Percentiles rank a stretch among this genome's conserved stretches.
Conservation (phyloP, 139 green algal genomes). For the Chlorella sorokiniana region DNA sequence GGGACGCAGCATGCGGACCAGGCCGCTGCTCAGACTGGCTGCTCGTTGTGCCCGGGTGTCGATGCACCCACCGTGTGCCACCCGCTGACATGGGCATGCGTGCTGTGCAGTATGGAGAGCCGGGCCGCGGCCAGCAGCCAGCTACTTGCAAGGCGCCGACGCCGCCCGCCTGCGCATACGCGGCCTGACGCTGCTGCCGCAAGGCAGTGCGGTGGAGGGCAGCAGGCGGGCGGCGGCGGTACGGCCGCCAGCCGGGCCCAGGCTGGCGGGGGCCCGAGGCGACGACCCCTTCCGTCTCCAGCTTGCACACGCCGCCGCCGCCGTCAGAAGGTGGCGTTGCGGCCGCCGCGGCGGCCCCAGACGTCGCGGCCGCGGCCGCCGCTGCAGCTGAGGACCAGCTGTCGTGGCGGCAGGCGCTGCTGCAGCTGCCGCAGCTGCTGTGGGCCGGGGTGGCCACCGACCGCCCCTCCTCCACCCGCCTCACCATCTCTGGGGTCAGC, state of each 20-base stretch:
- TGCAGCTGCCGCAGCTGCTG: slow-evolving; percentile 36
- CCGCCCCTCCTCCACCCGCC: slow-evolving; percentile 16
- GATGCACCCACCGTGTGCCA: too few relatives aligned
- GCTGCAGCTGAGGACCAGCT: not conserved
- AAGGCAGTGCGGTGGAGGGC: not conserved
- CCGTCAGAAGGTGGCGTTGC: not conserved
- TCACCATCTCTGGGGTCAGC: slow-evolving; percentile 42
- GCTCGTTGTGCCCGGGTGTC: not conserved
- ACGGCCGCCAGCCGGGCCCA: not conserved
- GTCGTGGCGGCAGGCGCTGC: slow-evolving; percentile 12
- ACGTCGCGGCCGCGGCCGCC: not conserved
- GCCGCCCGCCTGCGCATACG: slow-evolving; percentile 40
- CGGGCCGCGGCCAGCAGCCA: slow-evolving; percentile 44
- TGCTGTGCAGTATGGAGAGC: slow-evolving; percentile 47
- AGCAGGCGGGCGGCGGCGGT: not conserved
- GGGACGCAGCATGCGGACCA: too few relatives aligned
- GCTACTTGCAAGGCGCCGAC: slow-evolving; percentile 49
- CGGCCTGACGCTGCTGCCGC: slow-evolving; percentile 39
- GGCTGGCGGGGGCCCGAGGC: not conserved
- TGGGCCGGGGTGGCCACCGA: slow-evolving; percentile 26
- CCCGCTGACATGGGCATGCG: too few relatives aligned
- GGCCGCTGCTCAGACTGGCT: too few relatives aligned
- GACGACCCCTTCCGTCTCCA: not conserved
- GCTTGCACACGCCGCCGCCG: not conserved
- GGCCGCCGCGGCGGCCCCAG: not conserved